Base-by-base conservation (phyloP, 2,329 filamentous ascomycete genomes). In the Chalaropsis thielavioides region DNA sequence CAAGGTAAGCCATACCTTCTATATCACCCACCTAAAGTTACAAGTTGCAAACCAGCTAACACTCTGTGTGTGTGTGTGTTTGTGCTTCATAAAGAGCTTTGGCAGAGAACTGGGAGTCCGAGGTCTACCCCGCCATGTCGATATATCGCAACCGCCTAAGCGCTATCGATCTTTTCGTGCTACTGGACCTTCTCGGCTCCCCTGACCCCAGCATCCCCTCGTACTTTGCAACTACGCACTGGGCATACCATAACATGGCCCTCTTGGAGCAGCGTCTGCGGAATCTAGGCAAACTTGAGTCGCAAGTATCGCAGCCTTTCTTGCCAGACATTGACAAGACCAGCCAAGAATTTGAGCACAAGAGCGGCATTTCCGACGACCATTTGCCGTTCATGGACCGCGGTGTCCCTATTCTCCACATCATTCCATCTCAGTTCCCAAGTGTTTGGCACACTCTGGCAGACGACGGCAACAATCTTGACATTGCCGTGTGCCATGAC, bases 211-310 rank as follows among this genome's bases (percentile, higher is more conserved):
- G 71, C 0, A 81, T 99, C 1, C 90, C 90, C 0, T 95, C 90
- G 0, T 96, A 92, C 76, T 96, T 95, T 73, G 81, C 85, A 67
- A 88, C 87, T 0, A 96, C 92, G 0, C 92, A 97, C 73, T 96
- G 92, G 92, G 91, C 92, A 0, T 97, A 97, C 74, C 79, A 83
- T 69, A 81, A 82, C 67, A 83, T 97, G 78, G 87, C 89, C 0
- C 75, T 77, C 1, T 76, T 95, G 17, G 92, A 97, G 75, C 75
- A 78, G 62, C 86, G 91, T 31, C 79, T 96, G 72, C 84, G 91
- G 41, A 75, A 79, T 10, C 77, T 92, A 0, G 78, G 78, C 0
- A 75, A 87, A 41, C 82, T 92, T 68, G 85, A 89, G 72, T 85
- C 87, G 43, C 73, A 76, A 67, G 72, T 81, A 0, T 63, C 38